Conservation (phyloP, 495 filamentous ascomycete genomes). For the Aspergillus haitiensis region DNA sequence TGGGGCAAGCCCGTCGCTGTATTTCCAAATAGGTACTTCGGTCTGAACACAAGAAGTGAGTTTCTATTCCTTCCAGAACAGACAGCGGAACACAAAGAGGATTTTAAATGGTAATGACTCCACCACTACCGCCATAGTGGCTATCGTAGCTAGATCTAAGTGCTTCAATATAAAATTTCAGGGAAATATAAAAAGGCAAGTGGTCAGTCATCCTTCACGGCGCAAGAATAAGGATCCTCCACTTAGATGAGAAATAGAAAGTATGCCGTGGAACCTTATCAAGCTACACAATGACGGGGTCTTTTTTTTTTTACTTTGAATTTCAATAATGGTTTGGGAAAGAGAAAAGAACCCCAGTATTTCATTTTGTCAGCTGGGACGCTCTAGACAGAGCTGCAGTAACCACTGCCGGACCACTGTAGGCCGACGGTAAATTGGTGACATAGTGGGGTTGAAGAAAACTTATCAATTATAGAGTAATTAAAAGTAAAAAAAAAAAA, state of each 20-base stretch:
- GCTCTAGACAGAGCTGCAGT: slow-evolving; percentile 14
- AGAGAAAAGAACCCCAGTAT: not conserved
- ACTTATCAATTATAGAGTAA: not conserved
- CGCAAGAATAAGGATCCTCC: not conserved
- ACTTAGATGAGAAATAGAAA: not conserved
- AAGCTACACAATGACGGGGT: slow-evolving; percentile 14
- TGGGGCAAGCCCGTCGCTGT: slow-evolving; percentile 9
- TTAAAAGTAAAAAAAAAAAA: not conserved
- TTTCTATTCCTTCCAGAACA: slow-evolving; percentile 13
- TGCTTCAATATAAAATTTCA: not conserved
- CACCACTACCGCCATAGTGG: slow-evolving; percentile 10
- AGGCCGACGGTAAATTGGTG: slow-evolving; percentile 34
- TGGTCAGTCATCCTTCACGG: not conserved
- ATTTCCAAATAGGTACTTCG: slow-evolving; percentile 19
- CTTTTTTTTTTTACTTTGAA: slow-evolving; percentile 16
- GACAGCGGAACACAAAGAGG: not conserved
- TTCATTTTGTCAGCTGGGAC: slow-evolving; percentile 28
- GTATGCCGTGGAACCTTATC: slow-evolving; percentile 2
- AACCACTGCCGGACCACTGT: slow-evolving; percentile 38
- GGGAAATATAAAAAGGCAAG: not conserved
- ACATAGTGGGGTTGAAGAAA: slow-evolving; percentile 23
- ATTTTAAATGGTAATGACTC: not conserved
- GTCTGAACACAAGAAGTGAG: slow-evolving; percentile 11
- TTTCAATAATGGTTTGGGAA: not conserved
- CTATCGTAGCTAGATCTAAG: slow-evolving; percentile 3